Percentiles rank a stretch among this genome's conserved stretches.
Evolutionary conservation across 148 eudicot species (phyloP).

Genomic region (Nyssa sinensis): DNA sequence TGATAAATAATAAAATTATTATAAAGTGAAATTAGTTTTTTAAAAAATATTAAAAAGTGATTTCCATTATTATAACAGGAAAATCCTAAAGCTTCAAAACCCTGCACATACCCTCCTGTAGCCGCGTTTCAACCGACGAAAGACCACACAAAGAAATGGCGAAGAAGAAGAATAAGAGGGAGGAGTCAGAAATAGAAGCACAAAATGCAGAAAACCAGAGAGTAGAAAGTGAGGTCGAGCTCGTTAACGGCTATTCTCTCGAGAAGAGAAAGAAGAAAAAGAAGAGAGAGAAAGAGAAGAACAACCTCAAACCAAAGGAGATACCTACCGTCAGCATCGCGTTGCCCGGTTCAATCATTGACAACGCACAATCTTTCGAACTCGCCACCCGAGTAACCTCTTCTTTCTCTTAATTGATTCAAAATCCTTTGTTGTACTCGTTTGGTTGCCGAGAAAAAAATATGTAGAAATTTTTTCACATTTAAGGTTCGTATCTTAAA

Average conservation of each 20-base stretch:
- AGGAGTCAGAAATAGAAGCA: conserved; percentile 27
- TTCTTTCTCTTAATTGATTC: background rate
- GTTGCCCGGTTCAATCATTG: conserved; percentile 74
- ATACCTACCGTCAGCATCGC: conserved; percentile 70
- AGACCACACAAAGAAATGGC: conserved; percentile 13
- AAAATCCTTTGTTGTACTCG: background rate
- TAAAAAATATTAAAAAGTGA: too few relatives aligned
- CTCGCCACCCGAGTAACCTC: conserved; percentile 86
- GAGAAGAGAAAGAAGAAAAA: conserved; percentile 22
- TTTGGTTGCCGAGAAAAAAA: background rate
- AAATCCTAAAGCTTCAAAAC: too few relatives aligned
- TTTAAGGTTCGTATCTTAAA: conserved; percentile 2
- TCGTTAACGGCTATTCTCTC: conserved; percentile 32
- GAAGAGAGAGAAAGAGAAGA: conserved; percentile 13
- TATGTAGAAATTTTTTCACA: background rate
- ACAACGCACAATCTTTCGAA: conserved; percentile 87
- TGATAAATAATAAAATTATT: too few relatives aligned
- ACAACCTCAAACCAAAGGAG: conserved; percentile 17
- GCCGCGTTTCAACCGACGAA: too few relatives aligned
- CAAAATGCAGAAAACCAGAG: background rate
- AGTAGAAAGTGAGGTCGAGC: background rate
- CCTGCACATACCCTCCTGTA: too few relatives aligned
- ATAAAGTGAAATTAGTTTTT: too few relatives aligned
- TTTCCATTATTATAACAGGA: too few relatives aligned
- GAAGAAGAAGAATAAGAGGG: conserved; percentile 11